Percentiles rank a stretch among this genome's conserved stretches.
Evolutionary conservation across 2,329 filamentous ascomycete genomes (phyloP).

Genomic region (Penicillium sumatraense): DNA sequence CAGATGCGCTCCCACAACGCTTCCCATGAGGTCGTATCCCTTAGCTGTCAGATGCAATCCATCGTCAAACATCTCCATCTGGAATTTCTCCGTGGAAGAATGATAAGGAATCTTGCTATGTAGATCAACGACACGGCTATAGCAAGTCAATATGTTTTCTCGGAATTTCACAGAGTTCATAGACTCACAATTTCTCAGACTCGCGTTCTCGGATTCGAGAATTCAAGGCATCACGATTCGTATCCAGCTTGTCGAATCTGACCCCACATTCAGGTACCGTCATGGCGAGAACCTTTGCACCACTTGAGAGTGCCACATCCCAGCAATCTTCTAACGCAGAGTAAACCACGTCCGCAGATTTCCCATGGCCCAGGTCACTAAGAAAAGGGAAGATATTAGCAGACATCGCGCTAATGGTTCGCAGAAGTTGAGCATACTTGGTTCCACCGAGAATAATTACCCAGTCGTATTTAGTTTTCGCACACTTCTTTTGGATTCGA

Average conservation of each 20-base stretch:
- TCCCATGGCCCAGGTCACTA: background rate
- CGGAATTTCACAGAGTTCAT: background rate
- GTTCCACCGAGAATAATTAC: constrained; percentile 67
- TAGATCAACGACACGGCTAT: constrained; percentile 58
- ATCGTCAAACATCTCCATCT: constrained; percentile 63
- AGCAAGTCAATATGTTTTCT: background rate
- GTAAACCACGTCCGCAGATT: background rate
- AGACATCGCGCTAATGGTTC: background rate
- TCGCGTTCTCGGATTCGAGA: background rate
- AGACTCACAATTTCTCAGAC: background rate
- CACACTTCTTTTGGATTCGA: constrained; percentile 37
- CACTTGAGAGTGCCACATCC: constrained; percentile 54
- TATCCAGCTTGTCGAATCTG: constrained; percentile 19
- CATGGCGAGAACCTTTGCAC: constrained; percentile 64
- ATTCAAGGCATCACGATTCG: background rate
- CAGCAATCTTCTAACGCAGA: constrained; percentile 46
- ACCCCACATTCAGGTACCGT: constrained; percentile 62
- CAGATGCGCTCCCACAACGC: constrained; percentile 59
- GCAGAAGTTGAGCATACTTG: constrained; percentile 44
- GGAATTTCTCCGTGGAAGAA: constrained; percentile 52
- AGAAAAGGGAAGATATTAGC: background rate
- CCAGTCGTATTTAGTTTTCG: constrained; percentile 57
- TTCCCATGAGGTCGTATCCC: constrained; percentile 68
- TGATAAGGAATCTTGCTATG: constrained; percentile 59
- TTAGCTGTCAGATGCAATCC: constrained; percentile 61